Conservation (phyloP, 805 yeast species). For the Blastobotrys robertii region DNA sequence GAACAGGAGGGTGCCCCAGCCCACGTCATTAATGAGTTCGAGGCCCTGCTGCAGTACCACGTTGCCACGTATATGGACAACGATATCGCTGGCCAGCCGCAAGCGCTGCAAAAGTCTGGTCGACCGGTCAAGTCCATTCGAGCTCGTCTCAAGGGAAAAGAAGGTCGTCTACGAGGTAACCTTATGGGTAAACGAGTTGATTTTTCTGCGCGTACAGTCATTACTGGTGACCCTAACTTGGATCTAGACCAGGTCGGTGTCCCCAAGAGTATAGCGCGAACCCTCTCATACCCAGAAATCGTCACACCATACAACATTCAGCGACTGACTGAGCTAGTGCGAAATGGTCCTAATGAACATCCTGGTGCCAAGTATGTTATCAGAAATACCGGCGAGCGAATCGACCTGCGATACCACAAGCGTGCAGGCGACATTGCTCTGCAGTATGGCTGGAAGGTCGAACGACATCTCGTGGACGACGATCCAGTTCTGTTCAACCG, state of each 20-base stretch:
- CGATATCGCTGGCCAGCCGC: slow-evolving; percentile 99
- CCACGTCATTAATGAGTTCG: slow-evolving; percentile 94
- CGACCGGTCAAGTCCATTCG: slow-evolving; percentile 97
- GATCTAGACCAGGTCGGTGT: slow-evolving; percentile 99
- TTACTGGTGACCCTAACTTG: slow-evolving; percentile 97
- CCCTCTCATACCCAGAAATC: slow-evolving; percentile 91
- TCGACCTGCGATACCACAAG: slow-evolving; percentile 91
- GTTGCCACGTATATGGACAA: slow-evolving; percentile 99
- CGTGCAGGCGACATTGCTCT: slow-evolving; percentile 97
- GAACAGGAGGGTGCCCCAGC: slow-evolving; percentile 99
- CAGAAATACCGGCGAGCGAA: slow-evolving; percentile 98
- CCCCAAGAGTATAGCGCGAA: slow-evolving; percentile 91
- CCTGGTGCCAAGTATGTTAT: slow-evolving; percentile 99
- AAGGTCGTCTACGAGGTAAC: slow-evolving; percentile 97
- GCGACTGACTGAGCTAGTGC: slow-evolving; percentile 80
- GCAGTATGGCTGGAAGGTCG: slow-evolving; percentile 99
- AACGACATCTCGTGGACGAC: slow-evolving; percentile 93
- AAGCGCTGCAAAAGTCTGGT: slow-evolving; percentile 96
- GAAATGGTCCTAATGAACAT: slow-evolving; percentile 98
- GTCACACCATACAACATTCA: slow-evolving; percentile 97
- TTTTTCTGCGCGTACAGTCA: slow-evolving; percentile 97
- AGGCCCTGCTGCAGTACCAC: slow-evolving; percentile 88
- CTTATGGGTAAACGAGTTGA: slow-evolving; percentile 99
- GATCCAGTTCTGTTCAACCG: slow-evolving; percentile 98
- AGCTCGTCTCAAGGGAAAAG: slow-evolving; percentile 99